These are phyloP conservation scores for Ogataea sp. DNA, from an alignment of 805 yeast genomes.

Conservation along the genomic window DNA sequence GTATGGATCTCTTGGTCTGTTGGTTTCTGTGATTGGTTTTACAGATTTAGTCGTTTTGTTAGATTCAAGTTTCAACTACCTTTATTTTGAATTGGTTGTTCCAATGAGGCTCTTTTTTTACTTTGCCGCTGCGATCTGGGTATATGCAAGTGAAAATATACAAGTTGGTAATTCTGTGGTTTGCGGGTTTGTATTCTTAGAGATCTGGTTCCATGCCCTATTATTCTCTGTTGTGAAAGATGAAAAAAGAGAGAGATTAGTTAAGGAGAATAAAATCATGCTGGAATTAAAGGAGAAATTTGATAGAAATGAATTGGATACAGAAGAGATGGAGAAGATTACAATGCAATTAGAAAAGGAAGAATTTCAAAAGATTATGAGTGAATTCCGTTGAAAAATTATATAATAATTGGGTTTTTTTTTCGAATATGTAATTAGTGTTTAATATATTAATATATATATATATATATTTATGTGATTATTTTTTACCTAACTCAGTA, in stretches of 20 bases:
- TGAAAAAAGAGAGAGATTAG: constrained; percentile 45
- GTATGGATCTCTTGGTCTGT: constrained; percentile 39
- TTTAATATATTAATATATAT: constrained; percentile 1
- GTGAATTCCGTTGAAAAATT: constrained; percentile 13
- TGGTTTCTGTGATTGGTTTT: constrained; percentile 36
- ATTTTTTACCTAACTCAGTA: constrained; percentile 44
- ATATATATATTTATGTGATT: constrained; percentile 2
- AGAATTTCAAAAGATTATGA: constrained; percentile 24
- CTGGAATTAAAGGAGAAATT: constrained; percentile 16
- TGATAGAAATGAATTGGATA: constrained; percentile 19
- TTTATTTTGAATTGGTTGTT: constrained; percentile 54
- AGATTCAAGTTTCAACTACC: constrained; percentile 35
- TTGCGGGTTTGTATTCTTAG: constrained; percentile 52
- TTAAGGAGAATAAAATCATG: constrained; percentile 17
- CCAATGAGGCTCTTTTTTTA: constrained; percentile 46
- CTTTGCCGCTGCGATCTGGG: constrained; percentile 41
- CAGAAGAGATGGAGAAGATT: constrained; percentile 12
- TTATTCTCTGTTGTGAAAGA: constrained; percentile 56
- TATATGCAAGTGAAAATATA: constrained; percentile 38
- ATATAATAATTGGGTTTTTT: neutral
- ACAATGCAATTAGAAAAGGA: constrained; percentile 17
- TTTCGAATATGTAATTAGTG: too few species aligned
- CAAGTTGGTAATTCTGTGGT: constrained; percentile 54
- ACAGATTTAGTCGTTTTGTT: constrained; percentile 54
- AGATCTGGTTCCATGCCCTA: constrained; percentile 63